Percentiles rank a stretch among this genome's conserved stretches.
These are phyloP conservation scores for Artomyces pyxidatus DNA, from an alignment of 768 basidiomycete genomes.

Conservation along the genomic window DNA sequence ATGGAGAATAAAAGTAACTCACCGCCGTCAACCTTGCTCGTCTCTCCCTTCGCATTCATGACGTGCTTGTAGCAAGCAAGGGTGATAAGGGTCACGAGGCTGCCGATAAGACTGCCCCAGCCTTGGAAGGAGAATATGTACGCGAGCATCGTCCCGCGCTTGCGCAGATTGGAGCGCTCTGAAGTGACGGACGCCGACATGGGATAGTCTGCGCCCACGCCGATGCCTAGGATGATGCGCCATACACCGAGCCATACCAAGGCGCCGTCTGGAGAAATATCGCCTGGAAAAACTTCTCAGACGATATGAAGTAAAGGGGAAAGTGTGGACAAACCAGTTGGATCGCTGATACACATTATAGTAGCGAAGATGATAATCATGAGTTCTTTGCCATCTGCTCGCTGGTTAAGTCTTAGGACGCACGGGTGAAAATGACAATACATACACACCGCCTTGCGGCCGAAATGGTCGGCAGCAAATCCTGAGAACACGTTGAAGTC, in stretches of 20 bases:
- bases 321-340: no score
- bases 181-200: constrained; percentile 65
- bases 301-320: no score
- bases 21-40: constrained; percentile 66
- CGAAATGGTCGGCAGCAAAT: constrained; percentile 57
- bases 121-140: constrained; percentile 76
- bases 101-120: constrained; percentile 65
- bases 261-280: constrained; percentile 39
- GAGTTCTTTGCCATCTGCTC: constrained; percentile 66
- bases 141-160: constrained; percentile 66
- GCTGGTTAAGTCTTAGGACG: no score
- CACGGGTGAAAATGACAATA: constrained; percentile 10
- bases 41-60: constrained; percentile 52
- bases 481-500: no score
- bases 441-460: constrained; percentile 62
- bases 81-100: constrained; percentile 56
- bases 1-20: constrained; percentile 17
- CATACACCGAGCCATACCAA: constrained; percentile 60
- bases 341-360: constrained; percentile 57
- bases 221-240: constrained; percentile 69
- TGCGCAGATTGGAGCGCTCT: constrained; percentile 55
- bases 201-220: constrained; percentile 76
- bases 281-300: no score
- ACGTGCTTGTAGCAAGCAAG: constrained; percentile 53
- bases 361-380: constrained; percentile 77